Conservation (phyloP, 2,329 filamentous ascomycete genomes). For the Stagonosporopsis rhizophila region DNA sequence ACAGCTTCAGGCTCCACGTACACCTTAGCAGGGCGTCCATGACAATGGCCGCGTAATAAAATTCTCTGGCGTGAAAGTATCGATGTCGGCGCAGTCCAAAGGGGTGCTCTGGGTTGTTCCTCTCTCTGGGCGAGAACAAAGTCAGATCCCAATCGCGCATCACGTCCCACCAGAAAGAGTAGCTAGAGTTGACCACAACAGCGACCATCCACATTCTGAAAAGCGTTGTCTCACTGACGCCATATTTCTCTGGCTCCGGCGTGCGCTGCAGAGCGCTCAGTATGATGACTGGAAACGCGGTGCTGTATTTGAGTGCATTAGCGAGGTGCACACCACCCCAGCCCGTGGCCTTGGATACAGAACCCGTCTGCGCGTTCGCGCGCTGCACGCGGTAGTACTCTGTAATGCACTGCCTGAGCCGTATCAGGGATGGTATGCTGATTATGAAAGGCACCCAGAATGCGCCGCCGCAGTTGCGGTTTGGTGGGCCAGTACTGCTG, state of each 20-base stretch:
- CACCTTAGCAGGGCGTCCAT: slow-evolving; percentile 84
- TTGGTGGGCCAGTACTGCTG: slow-evolving; percentile 79
- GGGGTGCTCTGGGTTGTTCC: slow-evolving; percentile 70
- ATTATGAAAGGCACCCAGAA: slow-evolving; percentile 86
- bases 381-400: slow-evolving; percentile 79
- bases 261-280: slow-evolving; percentile 77
- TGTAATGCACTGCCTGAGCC: slow-evolving; percentile 88
- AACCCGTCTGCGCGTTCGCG: slow-evolving; percentile 52
- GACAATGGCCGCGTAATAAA: slow-evolving; percentile 84
- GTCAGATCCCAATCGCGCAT: slow-evolving; percentile 96
- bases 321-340: slow-evolving; percentile 88
- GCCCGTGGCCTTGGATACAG: slow-evolving; percentile 57
- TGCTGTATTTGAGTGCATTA: slow-evolving; percentile 95
- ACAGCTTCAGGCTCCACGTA: slow-evolving; percentile 90
- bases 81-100: slow-evolving; percentile 79
- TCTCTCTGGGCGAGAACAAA: slow-evolving; percentile 70
- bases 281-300: slow-evolving; percentile 89
- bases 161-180: slow-evolving; percentile 99
- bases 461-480: slow-evolving; percentile 80
- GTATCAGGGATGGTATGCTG: slow-evolving; percentile 81
- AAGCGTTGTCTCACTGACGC: slow-evolving; percentile 63
- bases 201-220: slow-evolving; percentile 69
- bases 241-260: slow-evolving; percentile 59
- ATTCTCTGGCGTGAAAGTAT: slow-evolving; percentile 71
- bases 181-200: slow-evolving; percentile 82